Conservation (phyloP, 2,329 filamentous ascomycete genomes). For the Alternaria novae-zelandiae region DNA sequence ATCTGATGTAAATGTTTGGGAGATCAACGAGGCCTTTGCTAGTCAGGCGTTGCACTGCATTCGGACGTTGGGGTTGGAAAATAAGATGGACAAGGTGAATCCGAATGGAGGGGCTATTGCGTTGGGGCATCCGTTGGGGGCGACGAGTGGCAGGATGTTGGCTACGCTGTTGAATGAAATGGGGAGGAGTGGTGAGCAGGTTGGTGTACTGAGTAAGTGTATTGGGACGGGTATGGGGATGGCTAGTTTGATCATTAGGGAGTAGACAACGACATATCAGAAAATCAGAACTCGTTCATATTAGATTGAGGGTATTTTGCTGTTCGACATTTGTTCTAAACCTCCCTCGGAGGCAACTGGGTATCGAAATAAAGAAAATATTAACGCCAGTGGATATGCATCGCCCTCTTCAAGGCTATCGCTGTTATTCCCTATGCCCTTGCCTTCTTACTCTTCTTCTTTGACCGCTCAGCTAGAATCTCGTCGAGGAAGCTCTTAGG, state of each 20-base stretch:
- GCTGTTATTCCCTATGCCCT: neutral
- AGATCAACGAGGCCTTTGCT: conserved; percentile 86
- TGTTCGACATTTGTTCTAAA: neutral
- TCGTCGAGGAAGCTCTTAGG: conserved; percentile 63
- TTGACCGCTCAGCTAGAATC: conserved; percentile 55
- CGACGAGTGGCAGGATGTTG: conserved; percentile 83
- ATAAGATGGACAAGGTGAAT: conserved; percentile 77
- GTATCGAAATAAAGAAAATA: neutral
- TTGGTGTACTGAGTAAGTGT: conserved; percentile 92
- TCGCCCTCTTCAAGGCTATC: too few species aligned
- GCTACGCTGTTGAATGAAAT: conserved; percentile 74
- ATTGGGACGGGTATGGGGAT: conserved; percentile 61
- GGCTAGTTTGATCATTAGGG: conserved; percentile 59
- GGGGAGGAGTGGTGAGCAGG: conserved; percentile 70
- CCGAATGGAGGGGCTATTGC: conserved; percentile 93
- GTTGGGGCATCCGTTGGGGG: conserved; percentile 89
- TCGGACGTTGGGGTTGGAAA: conserved; percentile 70
- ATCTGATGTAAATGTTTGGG: conserved; percentile 81
- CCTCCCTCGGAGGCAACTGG: neutral
- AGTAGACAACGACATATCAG: conserved; percentile 34
- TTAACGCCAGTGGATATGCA: neutral
- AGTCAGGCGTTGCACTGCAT: conserved; percentile 73
- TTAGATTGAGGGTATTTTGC: neutral
- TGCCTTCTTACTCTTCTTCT: conserved; percentile 56
- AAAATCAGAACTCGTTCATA: neutral